Evolutionary conservation across 495 filamentous ascomycete genomes (phyloP).

Genomic region (Penicillium coprophilum): DNA sequence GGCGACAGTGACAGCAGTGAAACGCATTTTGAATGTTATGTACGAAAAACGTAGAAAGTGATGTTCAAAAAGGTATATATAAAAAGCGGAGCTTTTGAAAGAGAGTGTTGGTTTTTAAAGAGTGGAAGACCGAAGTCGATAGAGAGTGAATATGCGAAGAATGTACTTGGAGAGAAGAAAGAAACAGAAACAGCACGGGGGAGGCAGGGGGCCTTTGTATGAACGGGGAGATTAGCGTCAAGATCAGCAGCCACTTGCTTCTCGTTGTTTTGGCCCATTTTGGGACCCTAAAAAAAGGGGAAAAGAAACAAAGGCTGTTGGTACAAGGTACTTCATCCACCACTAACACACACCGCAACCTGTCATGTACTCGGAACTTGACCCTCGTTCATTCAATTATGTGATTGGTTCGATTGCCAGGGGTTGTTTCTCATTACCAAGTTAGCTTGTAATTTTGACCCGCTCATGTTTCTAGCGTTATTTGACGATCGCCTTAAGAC

Average conservation of each 20-base stretch:
- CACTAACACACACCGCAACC: slow-evolving; percentile 11
- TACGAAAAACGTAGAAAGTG: slow-evolving; percentile 40
- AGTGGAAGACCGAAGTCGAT: slow-evolving; percentile 59
- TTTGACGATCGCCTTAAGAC: slow-evolving; percentile 5
- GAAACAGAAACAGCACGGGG: slow-evolving; percentile 27
- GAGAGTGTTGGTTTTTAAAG: slow-evolving; percentile 52
- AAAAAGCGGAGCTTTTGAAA: slow-evolving; percentile 34
- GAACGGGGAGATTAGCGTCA: slow-evolving; percentile 44
- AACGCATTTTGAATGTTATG: slow-evolving; percentile 55
- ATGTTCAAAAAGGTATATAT: slow-evolving; percentile 25
- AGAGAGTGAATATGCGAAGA: slow-evolving; percentile 41
- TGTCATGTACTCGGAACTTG: slow-evolving; percentile 6
- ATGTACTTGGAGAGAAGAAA: slow-evolving; percentile 42
- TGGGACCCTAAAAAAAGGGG: slow-evolving; percentile 9
- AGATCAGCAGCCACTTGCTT: slow-evolving; percentile 30
- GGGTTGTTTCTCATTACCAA: not conserved
- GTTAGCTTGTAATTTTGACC: slow-evolving; percentile 12
- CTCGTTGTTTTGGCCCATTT: not conserved
- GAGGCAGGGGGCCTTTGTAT: slow-evolving; percentile 44
- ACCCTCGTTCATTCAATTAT: not conserved
- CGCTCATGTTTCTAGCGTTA: slow-evolving; percentile 10
- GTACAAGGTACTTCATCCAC: slow-evolving; percentile 10
- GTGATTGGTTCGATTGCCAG: slow-evolving; percentile 2
- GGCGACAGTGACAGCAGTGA: slow-evolving; percentile 49
- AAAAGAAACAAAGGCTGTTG: not conserved